Conservation (phyloP, 129 eudicot genomes). For the Oenanthe sinensis region DNA sequence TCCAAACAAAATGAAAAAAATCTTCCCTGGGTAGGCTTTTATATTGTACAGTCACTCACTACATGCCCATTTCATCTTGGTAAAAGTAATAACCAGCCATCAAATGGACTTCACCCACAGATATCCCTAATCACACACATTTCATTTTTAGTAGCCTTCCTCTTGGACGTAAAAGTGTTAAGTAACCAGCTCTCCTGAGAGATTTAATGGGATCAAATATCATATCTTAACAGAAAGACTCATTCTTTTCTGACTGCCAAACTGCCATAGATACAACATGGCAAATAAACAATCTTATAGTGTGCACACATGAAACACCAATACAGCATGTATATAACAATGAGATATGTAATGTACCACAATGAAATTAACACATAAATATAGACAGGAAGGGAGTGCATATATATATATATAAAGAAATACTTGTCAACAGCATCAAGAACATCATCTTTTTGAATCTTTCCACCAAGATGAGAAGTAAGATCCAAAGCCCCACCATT, state of each 20-base stretch:
- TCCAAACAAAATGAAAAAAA: not conserved
- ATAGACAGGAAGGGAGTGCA: not conserved
- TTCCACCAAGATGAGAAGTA: slow-evolving; percentile 82
- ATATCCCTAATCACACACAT: not conserved
- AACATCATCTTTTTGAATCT: slow-evolving; percentile 65
- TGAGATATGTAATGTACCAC: too few relatives aligned
- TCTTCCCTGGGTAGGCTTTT: not conserved
- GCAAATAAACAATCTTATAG: not conserved
- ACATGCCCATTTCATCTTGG: not conserved
- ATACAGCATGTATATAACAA: not conserved
- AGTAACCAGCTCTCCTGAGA: too few relatives aligned
- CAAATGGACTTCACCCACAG: not conserved
- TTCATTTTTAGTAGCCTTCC: not conserved
- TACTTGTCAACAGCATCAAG: slow-evolving; percentile 86
- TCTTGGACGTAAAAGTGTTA: too few relatives aligned
- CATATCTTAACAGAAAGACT: not conserved
- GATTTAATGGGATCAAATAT: too few relatives aligned
- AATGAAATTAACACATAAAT: too few relatives aligned
- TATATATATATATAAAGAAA: not conserved
- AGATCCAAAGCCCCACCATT: slow-evolving; percentile 79
- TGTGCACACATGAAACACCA: not conserved
- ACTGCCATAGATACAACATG: not conserved
- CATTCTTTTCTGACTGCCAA: not conserved
- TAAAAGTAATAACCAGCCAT: not conserved
- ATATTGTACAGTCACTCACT: not conserved